Conservation (phyloP, 73 alveolate genomes). For the Stentor roeselii region DNA sequence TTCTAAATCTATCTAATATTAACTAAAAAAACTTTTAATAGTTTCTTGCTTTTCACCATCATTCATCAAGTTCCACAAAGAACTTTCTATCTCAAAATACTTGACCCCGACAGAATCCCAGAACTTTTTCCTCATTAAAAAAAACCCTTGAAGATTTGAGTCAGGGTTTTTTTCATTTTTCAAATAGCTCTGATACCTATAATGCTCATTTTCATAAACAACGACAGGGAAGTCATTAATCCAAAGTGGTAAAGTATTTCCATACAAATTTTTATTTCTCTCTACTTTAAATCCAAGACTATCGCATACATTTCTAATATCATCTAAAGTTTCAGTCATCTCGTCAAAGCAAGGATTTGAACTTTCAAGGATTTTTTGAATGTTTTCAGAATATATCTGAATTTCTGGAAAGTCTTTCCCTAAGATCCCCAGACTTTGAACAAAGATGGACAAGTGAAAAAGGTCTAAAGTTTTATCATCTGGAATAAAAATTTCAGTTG, state of each 20-base stretch:
- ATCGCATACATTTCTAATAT: neutral
- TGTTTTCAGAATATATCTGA: no score
- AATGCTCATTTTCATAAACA: neutral
- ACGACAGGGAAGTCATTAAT: neutral
- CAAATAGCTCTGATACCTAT: neutral
- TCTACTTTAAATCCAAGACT: neutral
- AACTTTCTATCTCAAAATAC: no score
- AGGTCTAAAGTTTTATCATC: neutral
- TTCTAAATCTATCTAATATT: no score
- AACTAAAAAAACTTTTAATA: no score
- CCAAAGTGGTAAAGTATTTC: neutral
- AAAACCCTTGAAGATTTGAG: neutral
- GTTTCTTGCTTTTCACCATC: no score
- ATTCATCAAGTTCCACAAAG: no score
- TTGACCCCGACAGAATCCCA: no score
- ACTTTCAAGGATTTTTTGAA: neutral
- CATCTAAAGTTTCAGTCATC: neutral
- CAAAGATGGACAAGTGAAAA: neutral
- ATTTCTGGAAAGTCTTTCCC: no score
- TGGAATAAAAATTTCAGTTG: neutral
- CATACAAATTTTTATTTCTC: neutral
- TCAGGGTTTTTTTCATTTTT: neutral
- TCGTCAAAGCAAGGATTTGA: neutral
- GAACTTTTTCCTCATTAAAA: neutral
- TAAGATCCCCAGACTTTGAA: neutral